Percentiles rank a stretch among this genome's conserved stretches.
These are phyloP conservation scores for Phellopilus nigrolimitatus DNA, from an alignment of 1,284 basidiomycete genomes.

Conservation along the genomic window DNA sequence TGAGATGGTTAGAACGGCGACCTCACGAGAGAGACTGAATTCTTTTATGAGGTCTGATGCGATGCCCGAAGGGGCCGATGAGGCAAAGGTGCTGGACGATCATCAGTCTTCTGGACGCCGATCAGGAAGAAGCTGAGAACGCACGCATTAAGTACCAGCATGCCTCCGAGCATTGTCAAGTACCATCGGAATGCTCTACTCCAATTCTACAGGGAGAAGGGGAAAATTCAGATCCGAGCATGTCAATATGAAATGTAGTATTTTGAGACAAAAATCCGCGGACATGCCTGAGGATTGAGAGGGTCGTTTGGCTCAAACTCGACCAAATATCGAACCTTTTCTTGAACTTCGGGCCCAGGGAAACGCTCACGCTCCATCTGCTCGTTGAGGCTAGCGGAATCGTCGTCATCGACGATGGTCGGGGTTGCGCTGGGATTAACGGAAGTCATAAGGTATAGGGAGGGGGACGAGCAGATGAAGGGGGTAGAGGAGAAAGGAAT, in stretches of 20 bases:
- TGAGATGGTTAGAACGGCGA: conserved; percentile 35
- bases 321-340: conserved; percentile 31
- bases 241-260: not conserved
- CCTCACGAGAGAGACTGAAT: conserved; percentile 53
- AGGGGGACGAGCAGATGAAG: not conserved
- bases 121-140: conserved; percentile 22
- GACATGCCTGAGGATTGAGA: conserved; percentile 38
- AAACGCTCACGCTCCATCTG: conserved; percentile 14
- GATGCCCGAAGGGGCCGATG: conserved; percentile 50
- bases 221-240: not conserved
- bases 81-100: conserved; percentile 51
- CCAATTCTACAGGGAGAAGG: conserved; percentile 48
- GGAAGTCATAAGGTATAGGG: not conserved
- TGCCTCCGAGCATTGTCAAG: conserved; percentile 53
- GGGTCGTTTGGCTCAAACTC: conserved; percentile 35
- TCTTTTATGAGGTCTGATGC: conserved; percentile 41
- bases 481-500: not conserved
- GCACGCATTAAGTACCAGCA: conserved; percentile 66
- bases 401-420: conserved; percentile 18
- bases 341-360: conserved; percentile 18
- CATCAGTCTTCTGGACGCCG: conserved; percentile 13
- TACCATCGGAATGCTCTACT: conserved; percentile 52
- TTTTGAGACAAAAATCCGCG: not conserved
- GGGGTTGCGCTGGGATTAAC: conserved; percentile 14
- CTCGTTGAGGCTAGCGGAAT: conserved; percentile 16